phyloP scores from a whole-genome alignment of 164 flowering plant species.

The Vitis labrusca region DNA sequence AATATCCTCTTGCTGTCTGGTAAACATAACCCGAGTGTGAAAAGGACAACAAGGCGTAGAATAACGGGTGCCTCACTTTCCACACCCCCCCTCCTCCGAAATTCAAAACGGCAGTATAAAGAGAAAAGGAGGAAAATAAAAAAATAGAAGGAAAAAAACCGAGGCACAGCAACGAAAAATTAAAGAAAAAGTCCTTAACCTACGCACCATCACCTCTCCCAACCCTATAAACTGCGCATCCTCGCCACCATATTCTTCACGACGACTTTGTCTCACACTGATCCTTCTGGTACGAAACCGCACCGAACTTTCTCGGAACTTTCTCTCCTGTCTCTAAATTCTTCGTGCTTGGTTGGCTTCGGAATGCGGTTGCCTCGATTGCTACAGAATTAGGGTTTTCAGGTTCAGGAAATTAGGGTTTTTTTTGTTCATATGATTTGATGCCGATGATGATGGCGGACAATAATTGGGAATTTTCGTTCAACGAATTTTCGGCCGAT shows the following conservation, averaged over 20 bases:
- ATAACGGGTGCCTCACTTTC: background rate
- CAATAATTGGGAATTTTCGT: constrained; percentile 4
- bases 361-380: constrained; percentile 12
- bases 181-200: constrained; percentile 19
- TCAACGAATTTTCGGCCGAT: background rate
- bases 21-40: background rate
- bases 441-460: constrained; percentile 32
- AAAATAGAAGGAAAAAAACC: no score
- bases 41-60: constrained; percentile 2
- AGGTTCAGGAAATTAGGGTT: constrained; percentile 16
- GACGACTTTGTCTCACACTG: constrained; percentile 6
- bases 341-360: background rate
- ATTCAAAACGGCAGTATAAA: background rate
- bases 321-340: background rate
- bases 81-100: background rate
- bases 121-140: no score
- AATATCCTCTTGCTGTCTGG: no score
- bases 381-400: background rate
- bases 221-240: constrained; percentile 5
- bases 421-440: background rate
- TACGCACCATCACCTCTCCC: constrained; percentile 11
- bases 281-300: background rate
- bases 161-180: no score
- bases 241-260: constrained; percentile 15
- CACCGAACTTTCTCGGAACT: constrained; percentile 18